Conservation (phyloP, 2,329 filamentous ascomycete genomes). For the Berkeleyomyces rouxiae region DNA sequence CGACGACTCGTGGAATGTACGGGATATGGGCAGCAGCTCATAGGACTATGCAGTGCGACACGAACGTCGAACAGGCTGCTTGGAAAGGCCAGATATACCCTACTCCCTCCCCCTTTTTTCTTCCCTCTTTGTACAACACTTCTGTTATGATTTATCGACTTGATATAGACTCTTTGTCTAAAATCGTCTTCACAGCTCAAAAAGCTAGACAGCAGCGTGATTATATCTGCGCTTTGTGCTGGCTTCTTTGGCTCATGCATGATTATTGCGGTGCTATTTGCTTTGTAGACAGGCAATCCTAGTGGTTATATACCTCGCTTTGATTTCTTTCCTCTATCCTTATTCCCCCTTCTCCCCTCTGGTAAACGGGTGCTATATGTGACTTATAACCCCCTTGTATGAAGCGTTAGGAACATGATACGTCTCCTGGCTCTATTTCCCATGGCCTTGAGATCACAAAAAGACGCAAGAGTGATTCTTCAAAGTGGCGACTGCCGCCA, state of each 20-base stretch:
- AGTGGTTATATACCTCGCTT: conserved; percentile 13
- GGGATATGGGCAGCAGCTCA: conserved; percentile 49
- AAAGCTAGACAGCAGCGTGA: background rate
- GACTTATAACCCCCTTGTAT: background rate
- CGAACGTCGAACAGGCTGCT: background rate
- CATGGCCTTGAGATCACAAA: conserved; percentile 43
- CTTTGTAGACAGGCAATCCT: conserved; percentile 17
- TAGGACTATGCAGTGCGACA: background rate
- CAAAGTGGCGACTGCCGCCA: background rate
- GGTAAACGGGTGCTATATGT: background rate
- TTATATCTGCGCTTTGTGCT: background rate
- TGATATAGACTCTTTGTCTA: background rate
- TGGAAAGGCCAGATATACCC: no score
- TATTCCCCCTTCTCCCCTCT: background rate
- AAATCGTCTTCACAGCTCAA: background rate
- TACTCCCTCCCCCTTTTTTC: background rate
- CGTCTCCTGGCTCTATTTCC: conserved; percentile 34
- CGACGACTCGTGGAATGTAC: conserved; percentile 54
- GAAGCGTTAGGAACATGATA: conserved; percentile 38
- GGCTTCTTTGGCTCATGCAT: conserved; percentile 15
- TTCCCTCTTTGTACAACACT: conserved; percentile 5
- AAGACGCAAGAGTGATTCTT: conserved; percentile 39
- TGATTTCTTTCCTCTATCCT: no score
- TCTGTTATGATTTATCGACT: conserved; percentile 9
- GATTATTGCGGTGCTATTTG: conserved; percentile 2